phyloP scores from a whole-genome alignment of 2,329 filamentous ascomycete species.

The Ceratocystis destructans region DNA sequence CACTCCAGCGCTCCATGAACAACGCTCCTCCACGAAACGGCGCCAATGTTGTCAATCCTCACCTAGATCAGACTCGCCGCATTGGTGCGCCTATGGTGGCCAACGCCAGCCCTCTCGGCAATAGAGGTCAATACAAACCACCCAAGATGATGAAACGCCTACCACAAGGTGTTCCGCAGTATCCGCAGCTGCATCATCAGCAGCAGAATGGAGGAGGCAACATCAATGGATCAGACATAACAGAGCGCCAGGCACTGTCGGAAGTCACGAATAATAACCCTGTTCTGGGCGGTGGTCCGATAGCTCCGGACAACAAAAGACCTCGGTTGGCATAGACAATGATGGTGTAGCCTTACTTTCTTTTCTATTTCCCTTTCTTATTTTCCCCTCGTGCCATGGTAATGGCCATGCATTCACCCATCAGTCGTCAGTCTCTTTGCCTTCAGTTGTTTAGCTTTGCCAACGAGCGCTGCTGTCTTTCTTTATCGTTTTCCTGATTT shows the following conservation, averaged over 20 bases:
- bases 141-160: conserved; percentile 43
- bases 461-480: no score
- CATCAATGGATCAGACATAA: background rate
- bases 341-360: background rate
- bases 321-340: conserved; percentile 32
- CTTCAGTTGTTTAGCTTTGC: no score
- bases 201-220: background rate
- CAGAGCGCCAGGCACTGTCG: conserved; percentile 33
- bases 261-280: conserved; percentile 37
- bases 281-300: conserved; percentile 20
- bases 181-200: conserved; percentile 22
- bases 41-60: conserved; percentile 38
- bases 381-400: background rate
- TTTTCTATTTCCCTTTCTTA: background rate
- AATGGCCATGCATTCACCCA: no score
- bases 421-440: no score
- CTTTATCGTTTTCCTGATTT: no score
- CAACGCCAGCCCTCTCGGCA: conserved; percentile 42
- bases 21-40: conserved; percentile 24
- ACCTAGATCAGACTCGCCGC: conserved; percentile 39
- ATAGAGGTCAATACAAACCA: conserved; percentile 45
- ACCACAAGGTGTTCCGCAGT: conserved; percentile 24
- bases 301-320: conserved; percentile 36
- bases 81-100: conserved; percentile 40
- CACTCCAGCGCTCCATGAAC: conserved; percentile 14